Evolutionary conservation across 2,329 filamentous ascomycete species (phyloP).

Genomic region (Phaeosphaeriaceae sp.): DNA sequence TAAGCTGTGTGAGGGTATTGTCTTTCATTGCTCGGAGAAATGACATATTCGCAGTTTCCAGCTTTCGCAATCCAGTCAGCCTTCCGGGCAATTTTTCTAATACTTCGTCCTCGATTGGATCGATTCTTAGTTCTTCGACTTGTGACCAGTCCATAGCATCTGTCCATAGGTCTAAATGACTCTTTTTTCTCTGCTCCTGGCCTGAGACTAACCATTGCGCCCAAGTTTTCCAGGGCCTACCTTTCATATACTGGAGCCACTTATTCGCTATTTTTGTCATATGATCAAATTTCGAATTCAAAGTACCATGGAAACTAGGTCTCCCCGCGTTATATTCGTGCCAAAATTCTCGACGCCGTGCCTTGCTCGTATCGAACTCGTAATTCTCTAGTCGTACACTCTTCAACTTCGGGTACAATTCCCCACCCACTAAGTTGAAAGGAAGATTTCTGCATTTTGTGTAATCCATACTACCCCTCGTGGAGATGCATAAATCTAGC

Average conservation of each 20-base stretch:
- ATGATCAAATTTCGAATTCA: neutral
- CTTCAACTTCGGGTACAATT: slow-evolving; percentile 16
- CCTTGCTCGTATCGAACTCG: neutral
- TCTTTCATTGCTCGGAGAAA: slow-evolving; percentile 9
- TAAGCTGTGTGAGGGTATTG: slow-evolving; percentile 14
- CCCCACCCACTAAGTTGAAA: slow-evolving; percentile 12
- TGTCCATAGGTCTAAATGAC: slow-evolving; percentile 15
- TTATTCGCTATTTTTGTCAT: neutral
- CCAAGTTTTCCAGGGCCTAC: slow-evolving; percentile 1
- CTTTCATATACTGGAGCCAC: neutral
- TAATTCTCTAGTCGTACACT: slow-evolving; percentile 15
- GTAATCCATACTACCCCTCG: slow-evolving; percentile 6
- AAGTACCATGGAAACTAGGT: neutral
- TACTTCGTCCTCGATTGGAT: neutral
- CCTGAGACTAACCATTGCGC: neutral
- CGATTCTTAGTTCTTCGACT: slow-evolving; percentile 10
- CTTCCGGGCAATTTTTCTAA: neutral
- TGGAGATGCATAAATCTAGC: slow-evolving; percentile 14
- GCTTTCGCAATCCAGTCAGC: slow-evolving; percentile 3
- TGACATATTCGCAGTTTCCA: slow-evolving; percentile 7
- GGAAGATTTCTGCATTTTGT: slow-evolving; percentile 14
- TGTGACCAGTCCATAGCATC: slow-evolving; percentile 20
- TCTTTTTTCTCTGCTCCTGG: slow-evolving; percentile 10
- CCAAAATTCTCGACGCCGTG: neutral
- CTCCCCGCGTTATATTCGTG: neutral